Evolutionary conservation across 371 early-diverging fungal species (phyloP).

Genomic region (Apophysomyces trapeziformis): DNA sequence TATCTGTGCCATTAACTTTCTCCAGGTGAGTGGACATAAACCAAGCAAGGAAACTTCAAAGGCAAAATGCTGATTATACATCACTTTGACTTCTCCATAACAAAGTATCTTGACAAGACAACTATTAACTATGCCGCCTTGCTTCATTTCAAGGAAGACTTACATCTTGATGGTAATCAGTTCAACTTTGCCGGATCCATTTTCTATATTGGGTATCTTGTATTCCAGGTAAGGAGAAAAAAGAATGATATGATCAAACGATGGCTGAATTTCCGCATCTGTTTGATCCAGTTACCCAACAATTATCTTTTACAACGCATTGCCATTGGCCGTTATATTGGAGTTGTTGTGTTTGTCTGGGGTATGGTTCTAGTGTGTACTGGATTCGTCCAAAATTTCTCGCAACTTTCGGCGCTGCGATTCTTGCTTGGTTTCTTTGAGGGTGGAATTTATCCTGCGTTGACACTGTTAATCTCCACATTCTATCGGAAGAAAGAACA

Average conservation of each 20-base stretch:
- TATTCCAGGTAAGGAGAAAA: conserved; percentile 33
- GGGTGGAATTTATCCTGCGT: conserved; percentile 10
- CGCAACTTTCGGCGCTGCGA: conserved; percentile 11
- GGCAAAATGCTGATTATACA: not conserved
- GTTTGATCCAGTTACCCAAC: not conserved
- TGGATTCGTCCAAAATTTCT: conserved; percentile 12
- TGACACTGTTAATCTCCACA: not conserved
- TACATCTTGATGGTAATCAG: conserved; percentile 28
- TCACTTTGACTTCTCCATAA: not conserved
- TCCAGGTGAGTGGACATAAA: conserved; percentile 32
- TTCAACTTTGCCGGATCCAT: conserved; percentile 40
- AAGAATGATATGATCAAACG: no score
- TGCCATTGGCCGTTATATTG: conserved; percentile 1
- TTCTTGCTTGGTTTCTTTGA: conserved; percentile 20
- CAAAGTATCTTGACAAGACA: conserved; percentile 49
- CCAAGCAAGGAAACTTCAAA: not conserved
- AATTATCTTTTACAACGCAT: not conserved
- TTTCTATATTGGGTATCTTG: conserved; percentile 46
- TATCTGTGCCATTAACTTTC: conserved; percentile 42
- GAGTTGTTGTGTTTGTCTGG: conserved; percentile 18
- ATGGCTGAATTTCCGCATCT: not conserved
- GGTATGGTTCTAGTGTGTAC: conserved; percentile 14
- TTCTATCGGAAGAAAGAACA: conserved; percentile 16
- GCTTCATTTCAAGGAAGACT: conserved; percentile 34
- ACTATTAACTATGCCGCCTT: conserved; percentile 43